Base-by-base conservation (phyloP, 148 eudicot genomes). In the Cornus florida region DNA sequence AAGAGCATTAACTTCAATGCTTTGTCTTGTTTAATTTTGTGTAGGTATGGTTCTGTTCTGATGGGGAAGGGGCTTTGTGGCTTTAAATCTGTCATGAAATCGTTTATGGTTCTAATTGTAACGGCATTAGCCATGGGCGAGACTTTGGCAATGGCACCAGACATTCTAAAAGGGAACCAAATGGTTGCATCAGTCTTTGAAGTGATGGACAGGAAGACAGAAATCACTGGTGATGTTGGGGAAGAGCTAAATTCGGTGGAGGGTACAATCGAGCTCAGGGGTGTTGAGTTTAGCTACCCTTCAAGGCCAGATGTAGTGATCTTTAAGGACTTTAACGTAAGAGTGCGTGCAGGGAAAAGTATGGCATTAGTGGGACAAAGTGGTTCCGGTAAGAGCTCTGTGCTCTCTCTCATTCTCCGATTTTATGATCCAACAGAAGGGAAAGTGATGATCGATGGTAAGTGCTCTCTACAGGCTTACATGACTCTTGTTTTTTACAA, bases 321-420 rank as follows among this genome's bases (percentile, higher is more conserved):
- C 76, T 97, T 97, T 83, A 86, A 83, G 78, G 92, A 87, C 87
- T 87, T 97, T 19, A 81, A 90, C 75, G 85, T 97, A 6, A 87
- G 71, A 75, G 92, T 97, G 14, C 83, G 79, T 23, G 88, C 94
- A 14, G 98, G 99, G 65, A 82, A 89, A 73, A 92, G 94, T 82
- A 94, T 97, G 94, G 99, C 99, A 11, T 81, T 97, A 19, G 99
- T 92, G 17, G 99, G 99, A 46, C 97, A 91, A 78, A 97, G 99
- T 79, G 98, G 99, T 10, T 97, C 99, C 0, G 99, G 99, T 17
- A 97, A 97, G 82, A 93, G 98, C 85, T 97, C 99, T 11, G 92
- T 97, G 17, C 80, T 97, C 31, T 56, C 98, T 83, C 94, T 97
- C 24, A 89, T 97, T 73, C 91, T 97, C 24, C 81, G 99, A n/a